A percentile compares a stretch with the other conserved stretches of the same genome.
Conservation (phyloP, 2,329 filamentous ascomycete genomes). For the Aspergillus caelatus region DNA sequence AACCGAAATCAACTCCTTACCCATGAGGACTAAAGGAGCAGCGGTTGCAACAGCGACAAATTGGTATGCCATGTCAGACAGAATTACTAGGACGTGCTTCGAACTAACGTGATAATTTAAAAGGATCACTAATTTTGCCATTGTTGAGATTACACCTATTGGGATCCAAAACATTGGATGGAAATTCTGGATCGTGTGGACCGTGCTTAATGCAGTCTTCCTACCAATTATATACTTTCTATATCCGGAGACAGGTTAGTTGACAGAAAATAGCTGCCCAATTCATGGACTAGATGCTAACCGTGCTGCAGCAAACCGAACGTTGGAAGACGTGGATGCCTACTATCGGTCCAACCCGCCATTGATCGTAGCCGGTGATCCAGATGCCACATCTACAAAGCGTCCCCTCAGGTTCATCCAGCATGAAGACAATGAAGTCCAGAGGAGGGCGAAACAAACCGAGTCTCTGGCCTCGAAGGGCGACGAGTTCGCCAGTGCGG, state of each 20-base stretch:
- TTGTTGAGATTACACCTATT: background rate
- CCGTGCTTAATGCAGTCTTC: conserved; percentile 50
- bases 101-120: too few species aligned
- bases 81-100: too few species aligned
- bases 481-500: too few species aligned
- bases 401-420: conserved; percentile 53
- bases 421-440: conserved; percentile 39
- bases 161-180: background rate
- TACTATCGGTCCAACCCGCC: conserved; percentile 42
- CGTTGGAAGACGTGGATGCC: conserved; percentile 39
- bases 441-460: too few species aligned
- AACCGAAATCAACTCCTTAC: background rate
- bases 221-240: conserved; percentile 51
- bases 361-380: conserved; percentile 52
- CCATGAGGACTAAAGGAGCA: background rate
- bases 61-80: background rate
- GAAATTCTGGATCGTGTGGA: conserved; percentile 48
- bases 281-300: background rate
- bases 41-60: background rate
- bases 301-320: conserved; percentile 25
- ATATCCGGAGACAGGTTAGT: conserved; percentile 37
- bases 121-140: background rate
- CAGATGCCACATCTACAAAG: conserved; percentile 50
- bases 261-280: too few species aligned
- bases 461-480: too few species aligned